These are phyloP conservation scores for Penicillium bialowiezense DNA, from an alignment of 495 filamentous ascomycete species.

Conservation along the genomic window DNA sequence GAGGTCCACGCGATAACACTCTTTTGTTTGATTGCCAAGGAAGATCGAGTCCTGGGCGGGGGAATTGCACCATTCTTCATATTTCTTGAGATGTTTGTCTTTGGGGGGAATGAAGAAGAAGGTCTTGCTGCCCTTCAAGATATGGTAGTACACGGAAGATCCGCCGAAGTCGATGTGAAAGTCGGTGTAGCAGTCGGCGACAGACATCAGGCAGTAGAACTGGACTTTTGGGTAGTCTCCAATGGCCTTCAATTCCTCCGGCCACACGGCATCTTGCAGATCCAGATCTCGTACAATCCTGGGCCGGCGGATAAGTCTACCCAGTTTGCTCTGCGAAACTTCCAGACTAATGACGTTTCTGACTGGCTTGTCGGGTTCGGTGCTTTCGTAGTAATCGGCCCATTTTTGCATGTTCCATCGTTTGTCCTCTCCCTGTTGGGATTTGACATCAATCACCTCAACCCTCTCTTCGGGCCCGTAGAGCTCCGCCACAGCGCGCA, in stretches of 20 bases:
- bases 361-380: slow-evolving; percentile 55
- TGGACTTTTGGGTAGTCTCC: slow-evolving; percentile 62
- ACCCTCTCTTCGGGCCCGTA: slow-evolving; percentile 64
- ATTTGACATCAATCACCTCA: slow-evolving; percentile 75
- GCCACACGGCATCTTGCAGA: slow-evolving; percentile 72
- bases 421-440: slow-evolving; percentile 66
- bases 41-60: slow-evolving; percentile 70
- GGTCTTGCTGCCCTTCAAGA: slow-evolving; percentile 71
- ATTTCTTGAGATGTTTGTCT: slow-evolving; percentile 70
- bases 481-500: slow-evolving; percentile 62
- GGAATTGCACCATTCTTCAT: slow-evolving; percentile 74
- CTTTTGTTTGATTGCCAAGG: slow-evolving; percentile 64
- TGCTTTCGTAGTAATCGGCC: slow-evolving; percentile 73
- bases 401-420: slow-evolving; percentile 70
- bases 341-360: slow-evolving; percentile 78
- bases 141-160: slow-evolving; percentile 77
- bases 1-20: slow-evolving; percentile 72
- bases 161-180: slow-evolving; percentile 82
- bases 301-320: slow-evolving; percentile 63
- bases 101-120: slow-evolving; percentile 79
- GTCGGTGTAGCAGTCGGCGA: slow-evolving; percentile 75
- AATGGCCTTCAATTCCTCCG: slow-evolving; percentile 55
- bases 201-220: slow-evolving; percentile 76
- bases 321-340: slow-evolving; percentile 65
- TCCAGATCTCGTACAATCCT: slow-evolving; percentile 71